These are phyloP conservation scores for Epichloe glyceriae DNA, from an alignment of 2,329 filamentous ascomycete species.

Conservation along the genomic window DNA sequence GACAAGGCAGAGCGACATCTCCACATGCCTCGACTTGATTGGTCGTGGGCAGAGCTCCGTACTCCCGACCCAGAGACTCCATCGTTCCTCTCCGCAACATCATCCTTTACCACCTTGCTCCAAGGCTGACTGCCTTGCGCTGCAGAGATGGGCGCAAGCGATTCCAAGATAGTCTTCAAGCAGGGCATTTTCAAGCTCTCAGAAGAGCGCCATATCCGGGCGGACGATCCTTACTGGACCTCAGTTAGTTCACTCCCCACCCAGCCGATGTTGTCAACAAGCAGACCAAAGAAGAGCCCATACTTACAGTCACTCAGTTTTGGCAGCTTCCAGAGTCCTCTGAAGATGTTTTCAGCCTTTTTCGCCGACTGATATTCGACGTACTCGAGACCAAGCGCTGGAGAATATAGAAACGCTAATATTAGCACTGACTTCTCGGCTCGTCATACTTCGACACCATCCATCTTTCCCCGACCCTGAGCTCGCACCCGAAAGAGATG, in stretches of 20 bases:
- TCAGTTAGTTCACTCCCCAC: conserved; percentile 47
- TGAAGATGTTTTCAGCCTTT: conserved; percentile 97
- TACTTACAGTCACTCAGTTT: conserved; percentile 44
- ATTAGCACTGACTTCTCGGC: conserved; percentile 67
- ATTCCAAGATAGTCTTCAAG: conserved; percentile 98
- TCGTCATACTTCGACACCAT: conserved; percentile 74
- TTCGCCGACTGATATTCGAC: conserved; percentile 74
- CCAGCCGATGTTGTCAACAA: neutral
- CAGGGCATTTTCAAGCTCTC: conserved; percentile 94
- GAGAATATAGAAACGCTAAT: conserved; percentile 85
- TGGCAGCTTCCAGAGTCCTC: conserved; percentile 94
- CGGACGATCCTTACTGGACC: conserved; percentile 86
- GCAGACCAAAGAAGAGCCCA: neutral
- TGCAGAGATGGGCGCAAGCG: conserved; percentile 77
- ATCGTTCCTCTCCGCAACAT: conserved; percentile 2
- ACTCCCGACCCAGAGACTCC: neutral
- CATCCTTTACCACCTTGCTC: conserved; percentile 8
- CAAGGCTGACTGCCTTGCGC: conserved; percentile 12
- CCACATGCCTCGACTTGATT: neutral
- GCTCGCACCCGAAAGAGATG: conserved; percentile 71
- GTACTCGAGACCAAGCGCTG: conserved; percentile 71
- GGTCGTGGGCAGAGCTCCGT: neutral
- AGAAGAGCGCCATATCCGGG: conserved; percentile 77
- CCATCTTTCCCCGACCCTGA: conserved; percentile 82
- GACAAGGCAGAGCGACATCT: neutral